A percentile compares a stretch with the other conserved stretches of the same genome.
Conservation (phyloP, 1,284 basidiomycete genomes). For the Boletus coffeatus region DNA sequence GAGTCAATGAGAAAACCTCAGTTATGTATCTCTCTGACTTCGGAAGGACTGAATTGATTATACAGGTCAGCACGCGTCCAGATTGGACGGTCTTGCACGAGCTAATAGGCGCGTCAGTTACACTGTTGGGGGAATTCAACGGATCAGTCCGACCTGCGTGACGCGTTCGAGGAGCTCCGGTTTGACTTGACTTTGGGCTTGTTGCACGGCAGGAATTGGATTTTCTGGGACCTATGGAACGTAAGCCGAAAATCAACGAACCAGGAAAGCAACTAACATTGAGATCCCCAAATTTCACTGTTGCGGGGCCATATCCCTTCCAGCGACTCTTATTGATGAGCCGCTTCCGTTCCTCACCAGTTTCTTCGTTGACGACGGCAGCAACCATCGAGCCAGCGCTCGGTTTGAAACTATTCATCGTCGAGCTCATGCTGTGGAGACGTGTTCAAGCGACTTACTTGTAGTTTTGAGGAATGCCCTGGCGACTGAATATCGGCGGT, state of each 20-base stretch:
- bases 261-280: constrained; percentile 35
- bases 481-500: constrained; percentile 80
- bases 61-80: constrained; percentile 86
- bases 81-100: constrained; percentile 71
- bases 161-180: constrained; percentile 52
- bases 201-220: constrained; percentile 53
- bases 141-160: constrained; percentile 42
- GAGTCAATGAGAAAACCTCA: constrained; percentile 29
- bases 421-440: not conserved
- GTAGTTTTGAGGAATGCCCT: constrained; percentile 72
- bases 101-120: constrained; percentile 32
- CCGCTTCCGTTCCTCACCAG: constrained; percentile 76
- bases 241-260: constrained; percentile 3
- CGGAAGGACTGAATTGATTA: constrained; percentile 72
- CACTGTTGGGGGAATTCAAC: not conserved
- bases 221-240: constrained; percentile 55
- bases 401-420: constrained; percentile 59
- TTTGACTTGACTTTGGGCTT: constrained; percentile 52
- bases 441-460: constrained; percentile 40
- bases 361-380: constrained; percentile 61
- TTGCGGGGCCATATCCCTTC: constrained; percentile 70
- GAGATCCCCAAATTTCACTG: constrained; percentile 62
- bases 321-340: constrained; percentile 76
- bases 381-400: constrained; percentile 69
- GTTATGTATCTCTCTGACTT: constrained; percentile 71